Evolutionary conservation across 306 rosid genomes (phyloP), one percentile per base, ranked within the genome.

Genomic region (Medicago lupulina): DNA sequence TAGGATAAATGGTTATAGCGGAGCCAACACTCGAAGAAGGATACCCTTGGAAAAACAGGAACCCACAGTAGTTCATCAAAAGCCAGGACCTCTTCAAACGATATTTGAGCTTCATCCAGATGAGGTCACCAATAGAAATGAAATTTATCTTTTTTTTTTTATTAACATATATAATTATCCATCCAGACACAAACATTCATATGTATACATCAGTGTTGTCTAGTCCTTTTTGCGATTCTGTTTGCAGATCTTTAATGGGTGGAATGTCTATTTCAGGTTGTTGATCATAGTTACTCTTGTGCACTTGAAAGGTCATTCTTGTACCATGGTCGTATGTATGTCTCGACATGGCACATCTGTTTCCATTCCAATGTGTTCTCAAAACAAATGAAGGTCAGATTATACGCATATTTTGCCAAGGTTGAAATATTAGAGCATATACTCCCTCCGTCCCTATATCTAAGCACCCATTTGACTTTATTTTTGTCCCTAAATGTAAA

Each of bases 291-390:
- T 89, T 92, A 90, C 83, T 95, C 99, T 43, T 95, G 99, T 88
- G 99, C 99, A 76, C 99, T 95, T 71, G 99, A 95, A 88, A 87
- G 99, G 80, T 95, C 99, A 76, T 95, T 95, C 88, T 86, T 95
- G 85, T 95, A 95, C 82, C 99, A 95, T 77, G 99, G 99, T 58
- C 97, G 97, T 66, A 95, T 95, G 97, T 95, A 89, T 84, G 91
- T 90, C 71, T 95, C 97, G 6, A 75, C 96, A 5, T 92, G 97
- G 97, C 97, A 88, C 83, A 92, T 95, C 77, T 95, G 99, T 86
- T 95, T 95, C 83, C 99, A 95, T 74, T 95, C 99, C 70, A 95
- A 95, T 76, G 94, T 95, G 78, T 95, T 95, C 75, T 92, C 97
- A 9, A 95, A 95, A 88, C 99, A 95, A 89, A 95, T 95, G 91